Percentiles rank a stretch among this genome's conserved stretches.
These are phyloP conservation scores for Citrus hindsii DNA, from an alignment of 345 rosid genomes.

Conservation along the genomic window DNA sequence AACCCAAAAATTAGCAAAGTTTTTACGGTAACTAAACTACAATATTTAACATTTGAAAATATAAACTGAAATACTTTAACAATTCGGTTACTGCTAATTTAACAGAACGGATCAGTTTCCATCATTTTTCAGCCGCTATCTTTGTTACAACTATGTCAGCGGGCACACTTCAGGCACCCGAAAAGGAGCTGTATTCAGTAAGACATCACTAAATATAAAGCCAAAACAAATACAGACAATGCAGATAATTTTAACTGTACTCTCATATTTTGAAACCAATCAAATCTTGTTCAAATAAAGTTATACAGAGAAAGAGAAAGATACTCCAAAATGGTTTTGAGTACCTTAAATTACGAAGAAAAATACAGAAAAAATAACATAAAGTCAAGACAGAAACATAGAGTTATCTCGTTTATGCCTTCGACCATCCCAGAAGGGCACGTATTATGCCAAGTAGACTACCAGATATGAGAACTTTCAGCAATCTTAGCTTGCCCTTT, in stretches of 20 bases:
- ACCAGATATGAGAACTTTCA: constrained; percentile 59
- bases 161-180: neutral
- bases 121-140: neutral
- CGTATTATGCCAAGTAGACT: constrained; percentile 42
- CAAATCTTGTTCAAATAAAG: neutral
- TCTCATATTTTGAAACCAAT: neutral
- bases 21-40: neutral
- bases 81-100: neutral
- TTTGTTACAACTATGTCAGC: neutral
- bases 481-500: constrained; percentile 44
- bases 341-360: neutral
- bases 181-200: neutral
- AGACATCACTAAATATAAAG: neutral
- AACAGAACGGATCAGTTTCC: neutral
- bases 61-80: neutral
- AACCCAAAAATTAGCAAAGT: neutral
- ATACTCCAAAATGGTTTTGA: neutral
- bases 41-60: neutral
- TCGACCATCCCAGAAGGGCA: constrained; percentile 47
- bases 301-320: neutral
- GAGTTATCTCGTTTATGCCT: constrained; percentile 16
- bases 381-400: neutral
- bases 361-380: neutral
- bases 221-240: neutral
- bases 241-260: neutral